Evolutionary conservation across 2,329 filamentous ascomycete species (phyloP), one percentile per base, ranked within the genome.

Genomic region (Paramyrothecium roridum): DNA sequence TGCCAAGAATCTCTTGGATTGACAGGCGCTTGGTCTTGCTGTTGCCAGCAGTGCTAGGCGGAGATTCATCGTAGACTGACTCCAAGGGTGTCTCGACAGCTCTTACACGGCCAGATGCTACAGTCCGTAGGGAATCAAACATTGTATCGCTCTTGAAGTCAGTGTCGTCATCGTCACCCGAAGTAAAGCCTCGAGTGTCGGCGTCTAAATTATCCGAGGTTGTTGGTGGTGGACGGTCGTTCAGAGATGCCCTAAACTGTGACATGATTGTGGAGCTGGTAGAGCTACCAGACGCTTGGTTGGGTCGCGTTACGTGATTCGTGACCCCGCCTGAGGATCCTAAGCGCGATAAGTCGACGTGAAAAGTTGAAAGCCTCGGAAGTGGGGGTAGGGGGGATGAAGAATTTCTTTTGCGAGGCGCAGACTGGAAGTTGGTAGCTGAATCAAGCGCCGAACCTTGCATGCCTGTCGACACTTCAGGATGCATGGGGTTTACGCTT

Each of bases 1-100:
- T 75, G 8, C 80, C 82, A 19, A 85, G 65, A 19, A 85, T 84
- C 60, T 84, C 82, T 50, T 85, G 82, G 40, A 85, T 82, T 1
- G 82, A 84, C 12, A 83, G 66, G 23, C 82, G 75, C 62, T 83
- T 84, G 3, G 77, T 73, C 65, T 78, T 84, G 61, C 61, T 71
- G 60, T 80, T 80, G 53, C 78, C 76, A 19, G 79, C 78, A 1
- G 81, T 80, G 65, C 80, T 82, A 8, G 84, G 82, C 37, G 87
- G 88, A 16, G 88, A 90, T 63, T 93, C 89, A 71, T 93, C 89
- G 70, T 92, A 93, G 77, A 92, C 89, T 22, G 85, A 90, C 65
- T 92, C 89, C 51, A 92, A 76, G 17, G 89, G 88, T 26, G 87
- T 88, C 66, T 90, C 85, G 49, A 85, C 80, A 34, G 84, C 83